Evolutionary conservation across 1,284 basidiomycete species (phyloP), one percentile per base, ranked within the genome.

Genomic region (Trichosporon sp.): DNA sequence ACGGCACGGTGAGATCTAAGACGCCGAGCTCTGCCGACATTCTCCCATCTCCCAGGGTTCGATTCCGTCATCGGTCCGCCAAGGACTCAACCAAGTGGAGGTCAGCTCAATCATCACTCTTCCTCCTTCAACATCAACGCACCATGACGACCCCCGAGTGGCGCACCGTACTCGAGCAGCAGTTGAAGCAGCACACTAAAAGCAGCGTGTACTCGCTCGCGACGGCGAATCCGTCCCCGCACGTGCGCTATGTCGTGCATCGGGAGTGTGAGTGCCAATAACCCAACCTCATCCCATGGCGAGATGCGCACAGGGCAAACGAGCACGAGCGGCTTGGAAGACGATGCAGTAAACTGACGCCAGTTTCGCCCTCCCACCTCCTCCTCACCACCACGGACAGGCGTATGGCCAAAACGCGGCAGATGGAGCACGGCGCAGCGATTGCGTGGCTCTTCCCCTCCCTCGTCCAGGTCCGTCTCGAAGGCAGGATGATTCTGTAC

Each of bases 361-460:
- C n/a, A n/a, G n/a, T 82, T 35, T 78, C 82, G 0, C 76, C 77
- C 4, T 79, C 78, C 8, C 71, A 67, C 68, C 67, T 83, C n/a
- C 76, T 84, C 56, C 69, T 83, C 43, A 77, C 77, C 2, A 81
- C 82, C 2, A 83, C 83, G 65, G 83, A 84, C 75, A 78, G 74
- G 2, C 78, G 83, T 31, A 81, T 81, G 80, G 73, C 75, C 21
- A 84, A 84, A 68, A 75, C 78, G n/a, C 48, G 67, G 19, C 81
- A 84, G 70, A 73, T 84, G 11, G 71, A 79, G 35, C 76, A 76
- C 3, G 70, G 71, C 6, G 68, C 77, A 40, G 82, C 83, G 70
- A 64, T 79, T 26, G 80, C 81, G 8, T 84, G 83, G 81, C 79
- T 80, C 78, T 77, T 84, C 59, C 77, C 78, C 19, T 54, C 71